Base-by-base conservation (phyloP, 1,284 basidiomycete species). In the Moesziomyces sp. region DNA sequence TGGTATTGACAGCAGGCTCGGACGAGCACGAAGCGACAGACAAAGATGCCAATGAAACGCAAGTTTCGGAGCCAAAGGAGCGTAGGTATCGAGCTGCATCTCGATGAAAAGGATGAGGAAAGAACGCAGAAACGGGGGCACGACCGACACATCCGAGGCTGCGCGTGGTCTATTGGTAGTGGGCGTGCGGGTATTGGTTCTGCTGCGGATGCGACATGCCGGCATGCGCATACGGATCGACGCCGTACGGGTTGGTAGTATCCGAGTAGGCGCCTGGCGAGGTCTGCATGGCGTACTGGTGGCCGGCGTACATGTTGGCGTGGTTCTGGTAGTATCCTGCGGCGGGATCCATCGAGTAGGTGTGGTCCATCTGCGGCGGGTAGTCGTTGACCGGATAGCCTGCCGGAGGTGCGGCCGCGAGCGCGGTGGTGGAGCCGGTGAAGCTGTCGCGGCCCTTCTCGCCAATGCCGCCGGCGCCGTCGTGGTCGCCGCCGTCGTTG, bases 361-460 rank as follows among this genome's bases (percentile, higher is more conserved):
- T 59, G 38, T 58, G 61, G 7, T 65, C 62, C 51, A 64, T 56
- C 8, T 47, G 49, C 3, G 40, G 26, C 18, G 51, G 18, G 18
- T 64, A 67, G 11, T 74, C 71, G 24, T 38, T 49, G 23, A 68
- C 65, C 3, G 49, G 53, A 18, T 68, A 74, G 8, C 54, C 71
- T 4, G 54, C 53, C 16, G 58, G 52, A 7, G 56, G 43, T 1
- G 50, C 66, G 14, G 67, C 55, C 19, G 60, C 61, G 14, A 79
- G 59, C 1, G 73, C 78, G 11, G 67, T 74, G 14, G 66, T 72
- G 10, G 65, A 71, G 28, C 52, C 67, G 21, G 42, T 47, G 40
- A 78, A 77, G 44, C 68, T 73, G 18, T 78, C 68, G 26, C 72
- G 54, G 13, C 58, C 73, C 52, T 74, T 77, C 19, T 66, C 66